Base-by-base conservation (phyloP, 1,139 yeast genomes). In the Sugiyamaella grinbergsii region DNA sequence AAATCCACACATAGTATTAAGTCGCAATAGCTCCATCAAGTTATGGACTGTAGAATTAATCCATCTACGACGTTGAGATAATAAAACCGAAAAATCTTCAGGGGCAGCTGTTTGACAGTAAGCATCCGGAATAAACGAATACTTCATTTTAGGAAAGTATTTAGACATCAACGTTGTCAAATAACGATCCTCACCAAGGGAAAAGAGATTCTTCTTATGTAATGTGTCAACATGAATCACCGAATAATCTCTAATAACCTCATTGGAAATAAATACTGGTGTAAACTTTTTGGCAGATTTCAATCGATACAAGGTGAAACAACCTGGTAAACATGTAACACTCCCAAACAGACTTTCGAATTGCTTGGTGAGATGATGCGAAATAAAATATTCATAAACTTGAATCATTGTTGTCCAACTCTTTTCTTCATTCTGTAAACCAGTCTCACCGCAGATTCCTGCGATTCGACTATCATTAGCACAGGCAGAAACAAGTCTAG, bases 11-110 rank as follows among this genome's bases (percentile, higher is more conserved):
- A 71, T 66, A 49, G 69, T 70, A 36, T 65, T 58, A 60, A 71
- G 57, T 19, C 72, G 68, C 42, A 67, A 61, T 32, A 72, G 63
- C 56, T 72, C 76, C 10, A 68, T 65, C 59, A 72, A 58, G 54
- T 72, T 72, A 51, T 72, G 76, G 7, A 72, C 72, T 0, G 76
- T 72, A 2, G 75, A 71, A 59, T 72, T 72, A 54, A 72, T 72
- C 76, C 76, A 72, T 45, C 77, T 66, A 34, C 76, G 69, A 41
- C 77, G 66, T 59, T 73, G 76, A 4, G 76, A 72, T 22, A 73
- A 56, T 50, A 72, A 59, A 29, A 72, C 73, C 3, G 60, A 52
- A 62, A 72, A 69, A 18, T 68, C 65, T 41, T 71, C 76, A 4
- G 75, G 75, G 1, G 73, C 75, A 7, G 67, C 65, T 2, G 75